Evolutionary conservation across 768 basidiomycete genomes (phyloP).

Genomic region (Dentipellis sp.): DNA sequence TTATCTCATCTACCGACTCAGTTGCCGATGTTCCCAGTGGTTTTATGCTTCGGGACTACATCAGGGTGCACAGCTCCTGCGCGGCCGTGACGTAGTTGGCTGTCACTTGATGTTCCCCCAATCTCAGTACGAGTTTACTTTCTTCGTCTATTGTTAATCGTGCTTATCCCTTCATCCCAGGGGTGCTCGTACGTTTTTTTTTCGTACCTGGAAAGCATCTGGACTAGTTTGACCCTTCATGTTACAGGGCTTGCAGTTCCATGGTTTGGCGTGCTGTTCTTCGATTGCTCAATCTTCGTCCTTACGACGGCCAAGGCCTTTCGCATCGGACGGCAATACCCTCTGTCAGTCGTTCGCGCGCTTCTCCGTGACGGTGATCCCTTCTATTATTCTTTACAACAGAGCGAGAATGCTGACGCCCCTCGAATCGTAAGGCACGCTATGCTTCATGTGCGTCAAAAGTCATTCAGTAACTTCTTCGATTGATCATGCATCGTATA

Average conservation of each 20-base stretch:
- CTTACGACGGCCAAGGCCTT: background rate
- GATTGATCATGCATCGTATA: background rate
- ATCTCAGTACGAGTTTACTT: too few relatives aligned
- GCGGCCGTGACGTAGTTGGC: background rate
- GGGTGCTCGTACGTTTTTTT: background rate
- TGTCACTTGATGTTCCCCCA: background rate
- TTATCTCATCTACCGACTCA: too few relatives aligned
- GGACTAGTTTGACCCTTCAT: background rate
- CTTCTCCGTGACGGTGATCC: background rate
- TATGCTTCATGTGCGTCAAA: background rate
- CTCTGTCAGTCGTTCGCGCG: background rate
- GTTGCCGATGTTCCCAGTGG: background rate
- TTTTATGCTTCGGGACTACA: background rate
- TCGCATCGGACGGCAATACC: background rate
- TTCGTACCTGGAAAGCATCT: background rate
- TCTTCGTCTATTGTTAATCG: too few relatives aligned
- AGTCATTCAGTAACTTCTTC: background rate
- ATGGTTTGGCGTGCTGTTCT: background rate
- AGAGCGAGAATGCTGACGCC: background rate
- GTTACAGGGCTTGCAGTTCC: background rate
- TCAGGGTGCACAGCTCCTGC: background rate
- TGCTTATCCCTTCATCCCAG: too few relatives aligned
- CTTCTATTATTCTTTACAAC: background rate
- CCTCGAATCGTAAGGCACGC: background rate
- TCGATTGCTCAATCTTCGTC: background rate